phyloP scores from a whole-genome alignment of 2,329 filamentous ascomycete species.

The Chaetomium sp. region DNA sequence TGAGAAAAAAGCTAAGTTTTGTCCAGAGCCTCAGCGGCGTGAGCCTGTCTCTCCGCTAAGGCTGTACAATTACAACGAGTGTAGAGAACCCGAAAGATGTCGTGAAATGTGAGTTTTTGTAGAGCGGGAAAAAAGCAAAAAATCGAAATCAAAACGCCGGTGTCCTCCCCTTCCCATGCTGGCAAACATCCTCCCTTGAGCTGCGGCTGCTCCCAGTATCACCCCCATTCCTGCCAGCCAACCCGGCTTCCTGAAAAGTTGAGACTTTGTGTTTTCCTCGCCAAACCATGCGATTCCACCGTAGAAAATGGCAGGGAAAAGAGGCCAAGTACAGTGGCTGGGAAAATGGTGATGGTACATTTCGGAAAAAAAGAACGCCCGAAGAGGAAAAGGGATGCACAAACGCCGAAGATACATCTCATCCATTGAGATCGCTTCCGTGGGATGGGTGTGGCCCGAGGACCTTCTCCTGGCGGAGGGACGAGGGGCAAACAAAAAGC shows the following conservation, averaged over 20 bases:
- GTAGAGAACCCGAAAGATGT: constrained; percentile 3
- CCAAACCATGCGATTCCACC: constrained; percentile 4
- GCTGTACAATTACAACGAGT: constrained; percentile 12
- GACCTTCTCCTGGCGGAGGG: too few relatives aligned
- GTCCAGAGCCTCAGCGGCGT: constrained; percentile 7
- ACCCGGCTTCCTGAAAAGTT: not conserved
- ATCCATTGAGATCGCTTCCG: constrained; percentile 5
- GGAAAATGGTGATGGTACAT: constrained; percentile 23
- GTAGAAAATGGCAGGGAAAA: not conserved
- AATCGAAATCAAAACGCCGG: not conserved
- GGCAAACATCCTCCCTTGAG: not conserved
- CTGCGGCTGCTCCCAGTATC: not conserved
- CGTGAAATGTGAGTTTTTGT: not conserved
- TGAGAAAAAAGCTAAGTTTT: not conserved
- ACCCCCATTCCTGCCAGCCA: not conserved
- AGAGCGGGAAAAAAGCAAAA: not conserved
- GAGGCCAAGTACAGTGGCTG: not conserved
- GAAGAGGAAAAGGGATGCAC: constrained; percentile 23
- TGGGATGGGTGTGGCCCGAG: not conserved
- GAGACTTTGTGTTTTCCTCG: constrained; percentile 3
- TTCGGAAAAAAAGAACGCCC: constrained; percentile 10
- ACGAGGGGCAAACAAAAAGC: not conserved
- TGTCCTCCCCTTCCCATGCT: constrained; percentile 1
- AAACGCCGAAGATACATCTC: constrained; percentile 24
- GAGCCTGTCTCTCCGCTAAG: constrained; percentile 8